Evolutionary conservation across 352 stramenopile genomes (phyloP).

Genomic region (Phytophthora kernoviae): DNA sequence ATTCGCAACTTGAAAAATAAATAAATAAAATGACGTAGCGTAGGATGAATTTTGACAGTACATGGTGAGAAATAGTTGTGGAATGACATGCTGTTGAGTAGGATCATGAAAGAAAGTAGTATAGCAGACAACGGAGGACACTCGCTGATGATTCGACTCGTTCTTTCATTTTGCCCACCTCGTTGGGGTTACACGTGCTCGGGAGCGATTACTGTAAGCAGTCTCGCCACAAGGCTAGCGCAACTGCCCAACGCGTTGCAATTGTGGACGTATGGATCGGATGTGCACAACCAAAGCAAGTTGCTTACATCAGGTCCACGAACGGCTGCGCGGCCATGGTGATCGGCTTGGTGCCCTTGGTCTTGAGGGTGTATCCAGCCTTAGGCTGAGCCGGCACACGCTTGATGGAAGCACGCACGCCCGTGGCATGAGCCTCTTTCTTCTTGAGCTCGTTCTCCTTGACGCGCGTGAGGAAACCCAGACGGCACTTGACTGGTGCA

Average conservation of each 20-base stretch:
- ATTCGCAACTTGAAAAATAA: constrained; percentile 7
- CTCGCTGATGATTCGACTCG: constrained; percentile 38
- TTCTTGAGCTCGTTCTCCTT: constrained; percentile 99
- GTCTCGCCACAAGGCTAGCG: constrained; percentile 8
- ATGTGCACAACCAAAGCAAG: neutral
- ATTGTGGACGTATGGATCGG: too few relatives aligned
- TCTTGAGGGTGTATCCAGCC: constrained; percentile 94
- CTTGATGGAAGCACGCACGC: constrained; percentile 95
- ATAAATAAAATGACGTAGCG: constrained; percentile 7
- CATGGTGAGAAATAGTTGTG: neutral
- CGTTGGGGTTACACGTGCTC: constrained; percentile 30
- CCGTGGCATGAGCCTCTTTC: constrained; percentile 93
- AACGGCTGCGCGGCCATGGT: constrained; percentile 98
- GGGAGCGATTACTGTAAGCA: neutral
- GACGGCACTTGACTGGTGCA: constrained; percentile 98
- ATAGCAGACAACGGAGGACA: constrained; percentile 8
- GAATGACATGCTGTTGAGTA: constrained; percentile 3
- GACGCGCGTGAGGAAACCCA: constrained; percentile 97
- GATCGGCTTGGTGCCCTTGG: constrained; percentile 89
- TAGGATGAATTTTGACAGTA: neutral
- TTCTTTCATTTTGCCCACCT: constrained; percentile 47
- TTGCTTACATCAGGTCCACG: constrained; percentile 98
- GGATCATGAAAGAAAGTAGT: constrained; percentile 2
- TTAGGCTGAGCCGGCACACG: constrained; percentile 94
- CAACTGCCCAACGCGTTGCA: constrained; percentile 25